These are phyloP conservation scores for Candida sp. DNA, from an alignment of 1,139 yeast genomes.

Conservation along the genomic window DNA sequence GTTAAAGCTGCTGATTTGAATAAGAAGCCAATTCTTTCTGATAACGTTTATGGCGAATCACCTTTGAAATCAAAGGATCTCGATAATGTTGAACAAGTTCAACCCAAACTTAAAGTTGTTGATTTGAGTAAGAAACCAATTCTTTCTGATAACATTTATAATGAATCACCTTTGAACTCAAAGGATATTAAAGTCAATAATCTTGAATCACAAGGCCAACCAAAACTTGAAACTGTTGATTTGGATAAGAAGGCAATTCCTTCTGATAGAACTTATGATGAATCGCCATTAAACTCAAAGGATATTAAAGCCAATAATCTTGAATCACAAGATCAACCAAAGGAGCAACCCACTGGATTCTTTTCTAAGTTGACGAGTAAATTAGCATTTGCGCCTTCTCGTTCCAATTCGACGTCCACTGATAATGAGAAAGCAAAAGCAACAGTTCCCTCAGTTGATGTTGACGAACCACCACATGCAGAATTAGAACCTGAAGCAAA, in stretches of 20 bases:
- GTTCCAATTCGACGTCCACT: not conserved
- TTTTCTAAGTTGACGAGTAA: conserved; percentile 1
- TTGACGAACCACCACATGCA: not conserved
- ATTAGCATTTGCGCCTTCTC: not conserved
- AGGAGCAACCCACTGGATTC: conserved; percentile 1
- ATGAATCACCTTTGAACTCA: conserved; percentile 1
- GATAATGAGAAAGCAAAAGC: not conserved
- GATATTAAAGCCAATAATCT: not conserved
- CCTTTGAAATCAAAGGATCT: not conserved
- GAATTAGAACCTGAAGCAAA: not conserved
- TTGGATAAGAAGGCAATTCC: not conserved
- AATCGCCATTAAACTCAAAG: conserved; percentile 1
- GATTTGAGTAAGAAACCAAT: not conserved
- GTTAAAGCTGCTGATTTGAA: not conserved
- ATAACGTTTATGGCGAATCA: not conserved
- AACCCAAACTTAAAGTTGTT: not conserved
- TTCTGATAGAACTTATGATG: not conserved
- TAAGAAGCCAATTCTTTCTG: not conserved
- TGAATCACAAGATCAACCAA: not conserved
- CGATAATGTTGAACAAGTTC: not conserved
- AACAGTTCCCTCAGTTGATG: not conserved
- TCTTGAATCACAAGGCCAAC: not conserved
- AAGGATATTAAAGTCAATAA: not conserved
- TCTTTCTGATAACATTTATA: not conserved
- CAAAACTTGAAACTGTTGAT: not conserved